phyloP scores from a whole-genome alignment of 129 eudicot species.

The Gnaphalium uliginosum region DNA sequence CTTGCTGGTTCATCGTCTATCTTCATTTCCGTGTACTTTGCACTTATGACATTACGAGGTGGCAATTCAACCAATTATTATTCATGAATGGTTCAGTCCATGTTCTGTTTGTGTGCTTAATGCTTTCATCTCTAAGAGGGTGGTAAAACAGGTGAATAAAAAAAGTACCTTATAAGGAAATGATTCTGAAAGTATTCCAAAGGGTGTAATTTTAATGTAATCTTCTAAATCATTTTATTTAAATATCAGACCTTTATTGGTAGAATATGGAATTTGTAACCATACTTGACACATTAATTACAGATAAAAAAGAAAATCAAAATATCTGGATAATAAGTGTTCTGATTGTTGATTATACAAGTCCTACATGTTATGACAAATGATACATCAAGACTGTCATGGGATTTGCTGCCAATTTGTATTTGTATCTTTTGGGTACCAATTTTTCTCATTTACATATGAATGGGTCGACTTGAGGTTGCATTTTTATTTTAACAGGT shows the following conservation, averaged over 20 bases:
- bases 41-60: background rate
- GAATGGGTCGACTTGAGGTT: background rate
- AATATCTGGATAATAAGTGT: background rate
- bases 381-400: background rate
- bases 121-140: background rate
- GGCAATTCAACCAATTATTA: background rate
- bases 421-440: conserved; percentile 13
- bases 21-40: background rate
- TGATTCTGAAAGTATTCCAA: background rate
- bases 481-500: background rate
- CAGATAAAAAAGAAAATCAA: background rate
- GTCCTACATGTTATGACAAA: background rate
- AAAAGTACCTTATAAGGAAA: background rate
- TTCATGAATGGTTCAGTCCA: background rate
- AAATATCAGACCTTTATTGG: background rate
- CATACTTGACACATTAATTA: background rate
- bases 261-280: background rate
- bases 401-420: background rate
- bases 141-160: background rate
- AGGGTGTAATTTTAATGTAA: background rate
- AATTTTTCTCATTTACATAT: background rate
- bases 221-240: background rate
- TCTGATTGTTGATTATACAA: background rate
- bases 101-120: background rate
- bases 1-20: background rate